Base-by-base conservation (phyloP, 805 yeast genomes). In the Yarrowia porcina region DNA sequence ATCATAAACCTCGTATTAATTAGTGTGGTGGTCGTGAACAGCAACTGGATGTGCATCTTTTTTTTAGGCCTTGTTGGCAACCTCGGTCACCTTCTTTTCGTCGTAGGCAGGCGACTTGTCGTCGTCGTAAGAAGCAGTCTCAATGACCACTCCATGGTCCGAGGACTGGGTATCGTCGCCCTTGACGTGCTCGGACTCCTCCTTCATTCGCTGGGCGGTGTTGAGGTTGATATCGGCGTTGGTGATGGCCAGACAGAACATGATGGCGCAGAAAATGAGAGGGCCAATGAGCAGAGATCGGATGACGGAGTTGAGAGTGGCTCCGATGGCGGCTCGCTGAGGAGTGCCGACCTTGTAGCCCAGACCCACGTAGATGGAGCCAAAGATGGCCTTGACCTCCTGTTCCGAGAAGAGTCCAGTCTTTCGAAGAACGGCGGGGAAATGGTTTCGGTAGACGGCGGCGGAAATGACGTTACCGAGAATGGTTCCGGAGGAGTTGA, bases 391-490 rank as follows among this genome's bases (percentile, higher is more conserved):
- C 20, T 8, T 4, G 30, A 49, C n/a, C 30, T 49, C 39, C 6
- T 7, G 4, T n/a, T 49, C 56, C n/a, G 56, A 10, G 15, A 49
- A 49, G 20, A 32, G 30, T 4, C 56, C 56, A 2, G 56, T 39
- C 6, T 13, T 1, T 20, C 38, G 27, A 27, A 64, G 61, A 7
- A 28, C 41, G 13, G 32, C 11, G 28, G 60, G 42, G 50, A 59
- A 63, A 23, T 39, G 49, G 39, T 39, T 36, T 47, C 63, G 15
- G 49, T 63, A 63, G 17, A 63, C 64, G 27, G 63, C 44, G 8
- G 64, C 65, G 10, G 64, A 59, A 17, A 63, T 38, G 10, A 54
- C 63, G 36, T 63, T 52, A 2, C 64, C 65, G 20, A 63, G 47
- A 30, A 63, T 52, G 35, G 63, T 52, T 30, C 65, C 65, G 49